phyloP scores from a whole-genome alignment of 73 alveolate genomes.

The Loxodes magnus region DNA sequence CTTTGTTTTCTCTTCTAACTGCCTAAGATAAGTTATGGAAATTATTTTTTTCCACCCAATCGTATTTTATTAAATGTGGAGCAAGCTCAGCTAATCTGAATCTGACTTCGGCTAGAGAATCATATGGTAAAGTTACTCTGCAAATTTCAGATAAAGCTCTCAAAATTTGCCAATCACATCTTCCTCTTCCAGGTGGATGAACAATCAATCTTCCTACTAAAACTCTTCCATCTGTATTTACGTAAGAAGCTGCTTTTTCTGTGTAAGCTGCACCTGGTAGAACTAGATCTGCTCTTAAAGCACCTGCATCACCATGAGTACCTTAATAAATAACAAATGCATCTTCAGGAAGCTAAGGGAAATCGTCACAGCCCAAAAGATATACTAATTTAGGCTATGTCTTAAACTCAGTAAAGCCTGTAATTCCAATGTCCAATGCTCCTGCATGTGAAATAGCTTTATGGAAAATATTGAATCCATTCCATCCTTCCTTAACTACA shows the following conservation, averaged over 20 bases:
- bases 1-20: constrained; percentile 12
- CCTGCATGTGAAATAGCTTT: constrained; percentile 57
- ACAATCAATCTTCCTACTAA: constrained; percentile 42
- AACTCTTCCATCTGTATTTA: constrained; percentile 84
- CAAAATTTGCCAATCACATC: constrained; percentile 76
- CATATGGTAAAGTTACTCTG: constrained; percentile 74
- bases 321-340: constrained; percentile 80
- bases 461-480: constrained; percentile 68
- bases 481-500: constrained; percentile 63
- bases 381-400: constrained; percentile 49
- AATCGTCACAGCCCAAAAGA: constrained; percentile 64
- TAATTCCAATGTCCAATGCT: constrained; percentile 77
- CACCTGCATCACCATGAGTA: constrained; percentile 88
- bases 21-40: constrained; percentile 41
- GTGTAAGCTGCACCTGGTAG: constrained; percentile 81
- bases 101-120: constrained; percentile 57
- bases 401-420: constrained; percentile 14
- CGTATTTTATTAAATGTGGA: constrained; percentile 76
- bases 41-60: constrained; percentile 55
- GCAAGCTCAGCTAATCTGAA: constrained; percentile 77
- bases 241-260: constrained; percentile 70
- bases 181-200: constrained; percentile 70
- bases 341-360: constrained; percentile 64
- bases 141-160: constrained; percentile 76
- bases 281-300: constrained; percentile 70